These are phyloP conservation scores for Hydnomerulius pinastri DNA, from an alignment of 768 basidiomycete species.

Conservation along the genomic window DNA sequence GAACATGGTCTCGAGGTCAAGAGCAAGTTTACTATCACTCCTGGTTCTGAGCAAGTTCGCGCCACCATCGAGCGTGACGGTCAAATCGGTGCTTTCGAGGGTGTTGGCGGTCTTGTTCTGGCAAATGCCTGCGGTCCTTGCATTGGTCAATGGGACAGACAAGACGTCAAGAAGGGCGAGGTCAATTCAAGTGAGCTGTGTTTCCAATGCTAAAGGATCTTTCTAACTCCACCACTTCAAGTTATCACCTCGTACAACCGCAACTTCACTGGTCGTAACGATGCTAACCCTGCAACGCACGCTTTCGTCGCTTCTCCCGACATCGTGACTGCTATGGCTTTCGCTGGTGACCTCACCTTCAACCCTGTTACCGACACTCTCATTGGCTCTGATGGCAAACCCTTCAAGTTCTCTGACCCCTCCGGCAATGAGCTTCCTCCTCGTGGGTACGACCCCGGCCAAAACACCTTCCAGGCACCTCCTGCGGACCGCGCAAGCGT, in stretches of 20 bases:
- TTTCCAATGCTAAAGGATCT: neutral
- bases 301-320: conserved; percentile 94
- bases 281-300: conserved; percentile 98
- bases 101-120: conserved; percentile 87
- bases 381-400: conserved; percentile 87
- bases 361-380: conserved; percentile 94
- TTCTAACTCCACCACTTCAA: conserved; percentile 27
- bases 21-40: conserved; percentile 97
- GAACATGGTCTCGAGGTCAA: conserved; percentile 85
- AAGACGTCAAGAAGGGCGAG: conserved; percentile 96
- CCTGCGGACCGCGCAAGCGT: conserved; percentile 84
- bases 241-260: conserved; percentile 99
- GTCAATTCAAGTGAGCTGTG: conserved; percentile 83
- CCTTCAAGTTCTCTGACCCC: conserved; percentile 96
- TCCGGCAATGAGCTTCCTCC: conserved; percentile 92
- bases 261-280: conserved; percentile 99
- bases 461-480: conserved; percentile 96
- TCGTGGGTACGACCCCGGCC: conserved; percentile 92
- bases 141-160: conserved; percentile 98
- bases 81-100: conserved; percentile 84
- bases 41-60: conserved; percentile 97
- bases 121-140: conserved; percentile 99
- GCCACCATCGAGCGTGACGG: conserved; percentile 98
- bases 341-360: conserved; percentile 92
- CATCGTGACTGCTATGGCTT: conserved; percentile 95